Evolutionary conservation across 108 stramenopile genomes (phyloP), one percentile per base, ranked within the genome.

Genomic region (Craspedostauros australis): DNA sequence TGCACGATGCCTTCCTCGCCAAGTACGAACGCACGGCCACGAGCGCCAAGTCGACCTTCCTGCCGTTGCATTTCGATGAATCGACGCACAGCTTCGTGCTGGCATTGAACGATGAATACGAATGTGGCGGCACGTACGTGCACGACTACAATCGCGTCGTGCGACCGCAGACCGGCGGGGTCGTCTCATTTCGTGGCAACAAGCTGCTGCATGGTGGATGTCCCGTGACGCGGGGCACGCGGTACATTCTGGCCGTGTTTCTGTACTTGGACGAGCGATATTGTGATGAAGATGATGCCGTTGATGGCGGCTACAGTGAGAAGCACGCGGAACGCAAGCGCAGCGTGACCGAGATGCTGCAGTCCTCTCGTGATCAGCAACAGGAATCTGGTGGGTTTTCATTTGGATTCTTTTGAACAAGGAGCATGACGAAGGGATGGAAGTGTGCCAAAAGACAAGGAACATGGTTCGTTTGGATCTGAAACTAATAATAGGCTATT

Each of bases 1-100:
- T 94, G 6, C 90, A 94, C 63, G 96, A 97, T 66, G 93, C 93
- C 21, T 97, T 97, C 63, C 46, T 94, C 18, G 94, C 94, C 19
- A 62, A 82, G 32, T 97, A 97, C 62, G 68, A 80, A 43, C 82
- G 77, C 31, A 50, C 62, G 2, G 22, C 31, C 45, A 33, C 45
- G 29, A 70, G 32, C 40, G 25, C 18, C 42, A 44, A 44, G 23
- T 37, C 50, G 28, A 50, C 46, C 21, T 91, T 84, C 44, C 58
- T 96, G 39, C 93, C 95, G 6, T 57, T 90, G n/a, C 95, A 96
- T 50, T 60, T 57, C 29, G 95, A 96, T 53, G 91, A 96, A 62
- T 90, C 86, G 2, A 82, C 88, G 2, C 84, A 89, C 49, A 88
- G 86, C 55, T 81, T 91, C 33, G 88, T 93, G n/a, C 46, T 96